phyloP scores from a whole-genome alignment of 495 filamentous ascomycete genomes.

The Paragyromitra xinjiangensis region DNA sequence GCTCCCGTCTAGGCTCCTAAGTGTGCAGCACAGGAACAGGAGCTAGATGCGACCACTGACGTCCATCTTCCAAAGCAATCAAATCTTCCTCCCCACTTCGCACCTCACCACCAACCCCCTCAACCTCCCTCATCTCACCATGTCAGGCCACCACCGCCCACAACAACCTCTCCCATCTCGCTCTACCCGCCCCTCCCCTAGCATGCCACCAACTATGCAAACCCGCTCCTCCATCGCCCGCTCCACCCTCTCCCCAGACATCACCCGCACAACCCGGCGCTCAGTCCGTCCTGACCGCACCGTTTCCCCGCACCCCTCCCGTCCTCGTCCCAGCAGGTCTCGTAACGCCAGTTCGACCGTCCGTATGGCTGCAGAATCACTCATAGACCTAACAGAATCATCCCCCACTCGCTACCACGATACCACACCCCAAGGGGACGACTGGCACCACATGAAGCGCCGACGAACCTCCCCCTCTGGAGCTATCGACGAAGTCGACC shows the following conservation, averaged over 20 bases:
- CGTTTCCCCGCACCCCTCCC: slow-evolving; percentile 6
- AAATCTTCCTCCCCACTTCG: not conserved
- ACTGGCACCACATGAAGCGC: slow-evolving; percentile 28
- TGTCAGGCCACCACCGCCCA: slow-evolving; percentile 32
- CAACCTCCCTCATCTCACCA: not conserved
- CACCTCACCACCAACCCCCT: not conserved
- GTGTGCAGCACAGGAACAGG: slow-evolving; percentile 1
- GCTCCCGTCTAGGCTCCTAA: slow-evolving; percentile 10
- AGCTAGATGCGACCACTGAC: not conserved
- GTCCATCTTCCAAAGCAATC: not conserved
- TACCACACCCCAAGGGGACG: slow-evolving; percentile 6
- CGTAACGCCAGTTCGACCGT: slow-evolving; percentile 3
- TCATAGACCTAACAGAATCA: slow-evolving; percentile 45
- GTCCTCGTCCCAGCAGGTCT: slow-evolving; percentile 15
- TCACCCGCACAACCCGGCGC: slow-evolving; percentile 12
- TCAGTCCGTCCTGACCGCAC: slow-evolving; percentile 16
- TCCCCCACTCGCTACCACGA: slow-evolving; percentile 17
- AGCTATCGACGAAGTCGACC: slow-evolving; percentile 69
- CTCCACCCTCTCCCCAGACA: slow-evolving; percentile 37
- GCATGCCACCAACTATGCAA: slow-evolving; percentile 32
- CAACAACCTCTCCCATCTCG: slow-evolving; percentile 12
- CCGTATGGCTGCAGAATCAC: slow-evolving; percentile 26
- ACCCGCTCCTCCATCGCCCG: slow-evolving; percentile 32
- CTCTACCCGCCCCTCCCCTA: slow-evolving; percentile 22
- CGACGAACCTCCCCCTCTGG: slow-evolving; percentile 2